Percentiles rank a stretch among this genome's conserved stretches.
Evolutionary conservation across 352 stramenopile species (phyloP).

Genomic region (Thalassiosira ordinaria): DNA sequence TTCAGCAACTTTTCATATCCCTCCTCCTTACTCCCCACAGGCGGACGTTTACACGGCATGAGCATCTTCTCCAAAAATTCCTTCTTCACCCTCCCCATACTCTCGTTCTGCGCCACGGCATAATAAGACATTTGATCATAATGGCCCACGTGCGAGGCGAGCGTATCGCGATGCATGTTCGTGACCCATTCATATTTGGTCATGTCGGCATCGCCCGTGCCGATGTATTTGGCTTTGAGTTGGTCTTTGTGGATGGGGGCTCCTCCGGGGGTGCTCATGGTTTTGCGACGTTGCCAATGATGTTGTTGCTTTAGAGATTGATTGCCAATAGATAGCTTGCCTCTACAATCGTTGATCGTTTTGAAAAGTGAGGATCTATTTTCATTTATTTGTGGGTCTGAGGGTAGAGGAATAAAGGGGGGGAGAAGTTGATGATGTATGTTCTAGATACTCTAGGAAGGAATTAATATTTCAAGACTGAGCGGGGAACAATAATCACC

Average conservation of each 20-base stretch:
- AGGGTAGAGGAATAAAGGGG: too few species aligned
- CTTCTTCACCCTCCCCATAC: conserved; percentile 91
- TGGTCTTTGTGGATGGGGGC: conserved; percentile 80
- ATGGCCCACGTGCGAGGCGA: conserved; percentile 96
- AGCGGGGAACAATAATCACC: too few species aligned
- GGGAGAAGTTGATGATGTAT: too few species aligned
- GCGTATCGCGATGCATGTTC: conserved; percentile 98
- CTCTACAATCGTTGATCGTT: too few species aligned
- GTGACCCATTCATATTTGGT: conserved; percentile 98
- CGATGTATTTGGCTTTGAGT: conserved; percentile 85
- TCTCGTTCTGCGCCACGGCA: conserved; percentile 96
- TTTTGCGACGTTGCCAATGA: too few species aligned
- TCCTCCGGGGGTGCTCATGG: conserved; percentile 82
- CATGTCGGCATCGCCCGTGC: conserved; percentile 91
- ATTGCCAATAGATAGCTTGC: too few species aligned
- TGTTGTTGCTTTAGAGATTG: too few species aligned
- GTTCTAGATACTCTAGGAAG: too few species aligned
- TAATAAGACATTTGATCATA: conserved; percentile 98
- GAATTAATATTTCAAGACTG: too few species aligned
- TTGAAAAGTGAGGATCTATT: too few species aligned
- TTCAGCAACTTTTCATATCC: conserved; percentile 50
- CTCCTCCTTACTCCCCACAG: conserved; percentile 54
- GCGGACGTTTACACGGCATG: conserved; percentile 88
- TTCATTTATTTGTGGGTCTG: too few species aligned
- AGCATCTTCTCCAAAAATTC: conserved; percentile 95